Evolutionary conservation across 176 grass and related monocot species (phyloP).

Genomic region (Carex cristatella): DNA sequence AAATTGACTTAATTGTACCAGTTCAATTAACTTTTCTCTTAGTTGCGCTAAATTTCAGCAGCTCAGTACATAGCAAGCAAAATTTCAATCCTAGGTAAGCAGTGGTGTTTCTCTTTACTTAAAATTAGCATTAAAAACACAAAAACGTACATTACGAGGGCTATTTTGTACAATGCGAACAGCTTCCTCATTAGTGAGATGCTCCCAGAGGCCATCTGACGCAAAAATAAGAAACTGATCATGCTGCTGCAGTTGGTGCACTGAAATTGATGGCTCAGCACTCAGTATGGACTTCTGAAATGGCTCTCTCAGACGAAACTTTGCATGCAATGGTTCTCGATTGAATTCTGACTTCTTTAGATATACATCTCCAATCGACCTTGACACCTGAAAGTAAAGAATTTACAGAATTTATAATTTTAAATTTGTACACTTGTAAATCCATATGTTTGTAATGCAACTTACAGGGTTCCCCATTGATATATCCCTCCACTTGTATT

Average conservation of each 20-base stretch:
- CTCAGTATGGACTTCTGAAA: slow-evolving; percentile 67
- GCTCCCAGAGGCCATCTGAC: slow-evolving; percentile 95
- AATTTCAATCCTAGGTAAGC: background rate
- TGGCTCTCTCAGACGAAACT: slow-evolving; percentile 55
- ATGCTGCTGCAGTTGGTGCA: slow-evolving; percentile 49
- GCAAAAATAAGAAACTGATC: slow-evolving; percentile 94
- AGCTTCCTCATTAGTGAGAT: slow-evolving; percentile 82
- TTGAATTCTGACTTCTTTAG: slow-evolving; percentile 89
- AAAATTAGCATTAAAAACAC: background rate
- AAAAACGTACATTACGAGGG: slow-evolving; percentile 60
- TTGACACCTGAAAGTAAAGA: slow-evolving; percentile 56
- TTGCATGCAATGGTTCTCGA: slow-evolving; percentile 55
- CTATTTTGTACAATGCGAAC: slow-evolving; percentile 67
- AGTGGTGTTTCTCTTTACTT: background rate
- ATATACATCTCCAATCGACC: slow-evolving; percentile 88
- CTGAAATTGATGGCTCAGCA: slow-evolving; percentile 69
- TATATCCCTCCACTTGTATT: background rate
- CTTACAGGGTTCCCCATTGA: background rate
- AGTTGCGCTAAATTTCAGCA: background rate
- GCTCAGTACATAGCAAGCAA: background rate
- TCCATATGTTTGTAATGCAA: background rate
- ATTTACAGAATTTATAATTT: background rate
- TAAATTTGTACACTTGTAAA: background rate
- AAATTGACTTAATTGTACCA: background rate
- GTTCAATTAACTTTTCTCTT: background rate